phyloP scores from a whole-genome alignment of 768 basidiomycete genomes.

The Macrocybe gigantea region DNA sequence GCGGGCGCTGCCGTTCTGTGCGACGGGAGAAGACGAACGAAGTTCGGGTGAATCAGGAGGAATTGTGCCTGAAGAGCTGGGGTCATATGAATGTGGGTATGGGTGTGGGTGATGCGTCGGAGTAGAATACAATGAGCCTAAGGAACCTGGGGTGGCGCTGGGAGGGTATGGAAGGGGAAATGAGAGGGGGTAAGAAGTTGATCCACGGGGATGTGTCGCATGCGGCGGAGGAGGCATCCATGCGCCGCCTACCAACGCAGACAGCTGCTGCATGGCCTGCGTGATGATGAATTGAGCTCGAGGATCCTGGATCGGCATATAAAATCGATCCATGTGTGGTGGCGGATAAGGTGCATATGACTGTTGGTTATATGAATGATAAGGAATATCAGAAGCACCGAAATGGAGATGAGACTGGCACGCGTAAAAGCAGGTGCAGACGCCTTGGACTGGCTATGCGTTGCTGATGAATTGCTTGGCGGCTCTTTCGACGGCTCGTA shows the following conservation, averaged over 20 bases:
- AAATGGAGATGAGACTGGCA: slow-evolving; percentile 10
- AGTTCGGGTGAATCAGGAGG: slow-evolving; percentile 47
- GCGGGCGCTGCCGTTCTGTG: slow-evolving; percentile 18
- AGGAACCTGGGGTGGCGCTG: too few species aligned
- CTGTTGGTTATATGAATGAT: slow-evolving; percentile 16
- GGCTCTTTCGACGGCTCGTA: neutral
- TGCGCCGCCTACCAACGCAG: slow-evolving; percentile 21
- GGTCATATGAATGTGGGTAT: slow-evolving; percentile 35
- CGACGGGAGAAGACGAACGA: slow-evolving; percentile 30
- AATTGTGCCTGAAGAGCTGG: slow-evolving; percentile 41
- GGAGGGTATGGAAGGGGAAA: too few species aligned
- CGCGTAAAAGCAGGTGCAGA: neutral
- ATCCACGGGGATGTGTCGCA: neutral
- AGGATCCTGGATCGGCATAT: slow-evolving; percentile 29
- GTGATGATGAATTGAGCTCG: slow-evolving; percentile 36
- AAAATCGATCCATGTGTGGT: slow-evolving; percentile 13
- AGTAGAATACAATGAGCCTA: slow-evolving; percentile 23
- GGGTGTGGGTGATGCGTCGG: slow-evolving; percentile 32
- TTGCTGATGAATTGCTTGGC: too few species aligned
- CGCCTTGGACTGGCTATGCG: neutral
- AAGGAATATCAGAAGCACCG: neutral
- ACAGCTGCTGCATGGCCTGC: slow-evolving; percentile 39
- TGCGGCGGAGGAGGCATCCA: neutral
- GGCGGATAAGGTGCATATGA: slow-evolving; percentile 15
- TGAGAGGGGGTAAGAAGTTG: too few species aligned